Base-by-base conservation (phyloP, 495 filamentous ascomycete genomes). In the Penicillium simplicissimum region DNA sequence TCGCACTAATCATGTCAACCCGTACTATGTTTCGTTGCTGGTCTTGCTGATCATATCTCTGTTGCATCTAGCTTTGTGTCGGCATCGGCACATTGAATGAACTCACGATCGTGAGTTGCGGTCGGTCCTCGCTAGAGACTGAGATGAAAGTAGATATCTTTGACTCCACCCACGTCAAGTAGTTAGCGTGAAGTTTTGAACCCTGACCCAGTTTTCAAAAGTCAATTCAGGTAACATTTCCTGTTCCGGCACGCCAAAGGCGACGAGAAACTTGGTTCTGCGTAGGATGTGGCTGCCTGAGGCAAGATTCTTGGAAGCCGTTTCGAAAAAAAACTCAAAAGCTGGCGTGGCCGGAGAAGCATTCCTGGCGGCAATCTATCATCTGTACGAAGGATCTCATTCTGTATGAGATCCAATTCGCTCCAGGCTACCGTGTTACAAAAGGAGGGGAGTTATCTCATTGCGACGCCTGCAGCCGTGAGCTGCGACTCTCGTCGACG, bases 271-370 rank as follows among this genome's bases (percentile, higher is more conserved):
- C 57, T 51, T 56, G 57, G 38, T 55, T 63, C 25, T 55, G 23
- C n/a, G n/a, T 23, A 36, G 35, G 49, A 23, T 15, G 10, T 35
- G 4, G 23, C 31, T 60, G 61, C 65, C 65, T 67, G 42, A 64
- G 65, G 65, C 61, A 58, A 19, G 58, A 65, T 65, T 65, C 38
- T 19, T 60, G 58, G 62, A 64, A 64, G 35, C 23, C 38, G 35
- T n/a, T 15, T 17, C 14, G 51, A 58, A 66, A 60, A 63, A 60
- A 60, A 63, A 60, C 14, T 25, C 47, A 48, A 61, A 45, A 45
- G 11, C 6, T 28, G 48, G 60, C 62, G 45, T 64, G 62, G 59
- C 21, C 19, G 28, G 51, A 19, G 45, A 17, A n/a, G 56, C 62
- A 60, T 56, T 60, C 57, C 35, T 55, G 4, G 40, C 10, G 13